Conservation (phyloP, 805 yeast species). For the Naumovozyma castellii region DNA sequence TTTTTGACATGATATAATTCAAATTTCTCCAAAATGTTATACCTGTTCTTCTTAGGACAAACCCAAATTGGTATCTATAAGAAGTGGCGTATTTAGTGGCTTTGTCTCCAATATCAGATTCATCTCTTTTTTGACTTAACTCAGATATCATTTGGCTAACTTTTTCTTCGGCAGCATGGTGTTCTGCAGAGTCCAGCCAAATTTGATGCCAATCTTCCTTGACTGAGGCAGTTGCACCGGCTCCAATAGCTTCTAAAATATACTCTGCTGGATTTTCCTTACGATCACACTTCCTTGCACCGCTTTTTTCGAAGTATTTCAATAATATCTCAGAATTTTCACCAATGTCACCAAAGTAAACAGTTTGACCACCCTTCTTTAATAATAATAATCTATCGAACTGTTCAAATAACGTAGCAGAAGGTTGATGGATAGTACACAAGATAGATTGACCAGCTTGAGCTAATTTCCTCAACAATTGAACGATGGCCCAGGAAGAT, state of each 20-base stretch:
- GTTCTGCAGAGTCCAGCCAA: slow-evolving; percentile 41
- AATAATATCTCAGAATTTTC: slow-evolving; percentile 43
- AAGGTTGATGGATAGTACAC: slow-evolving; percentile 64
- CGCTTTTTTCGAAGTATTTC: slow-evolving; percentile 52
- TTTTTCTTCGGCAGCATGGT: slow-evolving; percentile 31
- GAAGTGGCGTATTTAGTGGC: slow-evolving; percentile 18
- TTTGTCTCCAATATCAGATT: slow-evolving; percentile 7
- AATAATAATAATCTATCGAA: slow-evolving; percentile 53
- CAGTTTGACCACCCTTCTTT: slow-evolving; percentile 62
- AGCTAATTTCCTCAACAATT: slow-evolving; percentile 48
- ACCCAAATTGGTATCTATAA: slow-evolving; percentile 24
- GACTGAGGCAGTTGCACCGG: slow-evolving; percentile 57
- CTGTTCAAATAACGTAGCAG: slow-evolving; percentile 51
- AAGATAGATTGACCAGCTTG: slow-evolving; percentile 58
- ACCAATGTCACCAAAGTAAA: slow-evolving; percentile 61
- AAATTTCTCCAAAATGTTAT: slow-evolving; percentile 33
- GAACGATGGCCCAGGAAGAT: slow-evolving; percentile 52
- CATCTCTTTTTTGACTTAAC: slow-evolving; percentile 12
- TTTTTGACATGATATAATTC: slow-evolving; percentile 34
- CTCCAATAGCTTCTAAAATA: slow-evolving; percentile 59
- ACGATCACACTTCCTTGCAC: slow-evolving; percentile 50
- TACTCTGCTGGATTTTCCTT: slow-evolving; percentile 63
- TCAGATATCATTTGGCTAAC: slow-evolving; percentile 42
- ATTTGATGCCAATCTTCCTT: slow-evolving; percentile 45
- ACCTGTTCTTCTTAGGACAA: slow-evolving; percentile 27